Base-by-base conservation (phyloP, 1,284 basidiomycete genomes). In the Boletus semigastroideus region DNA sequence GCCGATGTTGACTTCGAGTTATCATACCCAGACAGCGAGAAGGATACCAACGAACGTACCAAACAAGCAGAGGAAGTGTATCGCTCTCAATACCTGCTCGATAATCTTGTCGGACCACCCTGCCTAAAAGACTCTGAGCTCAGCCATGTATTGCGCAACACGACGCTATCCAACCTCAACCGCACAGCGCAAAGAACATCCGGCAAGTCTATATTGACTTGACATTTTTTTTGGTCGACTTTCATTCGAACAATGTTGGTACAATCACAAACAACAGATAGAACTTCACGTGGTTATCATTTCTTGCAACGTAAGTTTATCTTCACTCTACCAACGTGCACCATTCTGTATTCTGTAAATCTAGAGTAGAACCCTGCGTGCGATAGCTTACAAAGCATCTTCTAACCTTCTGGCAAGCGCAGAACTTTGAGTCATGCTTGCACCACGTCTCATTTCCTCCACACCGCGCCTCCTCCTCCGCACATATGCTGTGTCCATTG, bases 401-500 rank as follows among this genome's bases (percentile, higher is more conserved):
- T 13, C 13, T 13, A 13, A 31, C 30, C 10, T 31, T 8, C 3
- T n/a, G n/a, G 13, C 9, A 31, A 31, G 8, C 11, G n/a, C n/a
- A n/a, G n/a, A 6, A 31, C 30, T 8, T 5, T 5, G 14, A 11
- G n/a, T 17, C n/a, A 49, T 34, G 45, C 46, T 56, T 2, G 48
- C n/a, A 25, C 44, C 28, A 11, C 61, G 52, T 5, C 28, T 41
- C 20, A 13, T 14, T 13, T 3, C 19, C 20, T 39, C 38, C 14
- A 39, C 57, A 9, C 45, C 66, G 10, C 65, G 56, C 30, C 31
- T 43, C 42, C 45, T 61, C 43, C n/a, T 46, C 54, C 72, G 61
- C 52, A 40, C 55, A n/a, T 82, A 83, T 73, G 83, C 78, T 48
- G 74, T 90, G 53, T 86, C 83, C 5, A 71, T 90, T 50, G 73